These are phyloP conservation scores for Bacterosira constricta DNA, from an alignment of 108 stramenopile species.

Conservation along the genomic window DNA sequence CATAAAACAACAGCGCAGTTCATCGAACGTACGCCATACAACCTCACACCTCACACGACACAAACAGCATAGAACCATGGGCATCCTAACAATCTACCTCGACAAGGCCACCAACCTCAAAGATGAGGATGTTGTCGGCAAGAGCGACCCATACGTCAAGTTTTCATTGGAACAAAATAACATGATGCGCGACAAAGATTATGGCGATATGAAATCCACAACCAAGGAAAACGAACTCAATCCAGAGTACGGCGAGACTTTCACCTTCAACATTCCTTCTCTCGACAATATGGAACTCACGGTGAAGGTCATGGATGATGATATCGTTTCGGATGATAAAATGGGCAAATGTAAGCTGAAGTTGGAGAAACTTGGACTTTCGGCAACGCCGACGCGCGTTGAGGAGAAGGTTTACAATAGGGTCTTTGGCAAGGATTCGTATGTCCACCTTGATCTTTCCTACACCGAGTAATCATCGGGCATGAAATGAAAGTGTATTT, in stretches of 20 bases:
- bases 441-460: too few species aligned
- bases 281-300: slow-evolving; percentile 59
- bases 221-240: slow-evolving; percentile 57
- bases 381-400: too few species aligned
- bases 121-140: slow-evolving; percentile 55
- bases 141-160: slow-evolving; percentile 61
- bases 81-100: too few species aligned
- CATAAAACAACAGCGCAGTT: too few species aligned
- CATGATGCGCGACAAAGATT: slow-evolving; percentile 46
- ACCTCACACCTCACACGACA: too few species aligned
- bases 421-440: too few species aligned
- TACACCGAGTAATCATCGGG: too few species aligned
- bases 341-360: slow-evolving; percentile 48
- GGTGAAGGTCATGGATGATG: slow-evolving; percentile 53
- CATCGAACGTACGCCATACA: too few species aligned
- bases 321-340: slow-evolving; percentile 52
- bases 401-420: too few species aligned
- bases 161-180: slow-evolving; percentile 55
- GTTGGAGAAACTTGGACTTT: too few species aligned
- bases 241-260: slow-evolving; percentile 56
- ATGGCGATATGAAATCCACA: slow-evolving; percentile 35
- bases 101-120: slow-evolving; percentile 46
- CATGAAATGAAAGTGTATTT: too few species aligned
- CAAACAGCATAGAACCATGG: too few species aligned
- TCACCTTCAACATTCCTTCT: slow-evolving; percentile 40